phyloP scores from a whole-genome alignment of 345 rosid species.

The Salix arbutifolia region DNA sequence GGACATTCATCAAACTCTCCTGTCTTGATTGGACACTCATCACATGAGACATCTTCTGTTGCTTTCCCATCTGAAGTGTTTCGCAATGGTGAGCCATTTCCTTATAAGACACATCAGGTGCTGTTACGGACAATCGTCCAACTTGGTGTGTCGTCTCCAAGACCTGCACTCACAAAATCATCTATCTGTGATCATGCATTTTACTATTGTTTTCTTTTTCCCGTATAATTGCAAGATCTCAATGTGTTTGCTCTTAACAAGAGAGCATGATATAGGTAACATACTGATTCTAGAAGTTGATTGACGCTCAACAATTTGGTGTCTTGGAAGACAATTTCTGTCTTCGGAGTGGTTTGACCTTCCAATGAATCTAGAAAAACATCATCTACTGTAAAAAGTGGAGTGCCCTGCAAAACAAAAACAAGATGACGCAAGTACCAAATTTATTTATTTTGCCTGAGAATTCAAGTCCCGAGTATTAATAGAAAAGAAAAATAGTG shows the following conservation, averaged over 20 bases:
- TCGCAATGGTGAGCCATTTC: conserved; percentile 87
- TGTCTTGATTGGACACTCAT: conserved; percentile 52
- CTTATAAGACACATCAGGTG: conserved; percentile 71
- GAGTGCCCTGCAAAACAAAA: conserved; percentile 36
- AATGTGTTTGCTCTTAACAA: not conserved
- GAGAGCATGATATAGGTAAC: conserved; percentile 9
- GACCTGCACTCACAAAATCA: conserved; percentile 40
- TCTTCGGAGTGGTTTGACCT: conserved; percentile 30
- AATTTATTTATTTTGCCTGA: not conserved
- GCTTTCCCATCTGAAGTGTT: conserved; percentile 73
- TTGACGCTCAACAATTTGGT: conserved; percentile 55
- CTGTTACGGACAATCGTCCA: conserved; percentile 71
- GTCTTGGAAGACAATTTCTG: conserved; percentile 28
- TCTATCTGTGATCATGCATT: conserved; percentile 9
- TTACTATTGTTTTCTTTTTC: not conserved
- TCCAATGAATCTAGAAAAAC: conserved; percentile 52
- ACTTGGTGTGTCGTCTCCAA: conserved; percentile 69
- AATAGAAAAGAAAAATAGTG: conserved; percentile 5
- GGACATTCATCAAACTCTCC: conserved; percentile 38
- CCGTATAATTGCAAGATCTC: not conserved
- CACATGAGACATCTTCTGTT: conserved; percentile 72
- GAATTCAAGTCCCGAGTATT: conserved; percentile 8
- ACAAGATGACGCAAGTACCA: conserved; percentile 9
- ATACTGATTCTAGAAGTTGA: conserved; percentile 84
- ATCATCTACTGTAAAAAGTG: conserved; percentile 45